A percentile compares a stretch with the other conserved stretches of the same genome.
Conservation (phyloP, 441 rosid species). For the Syzygium syzygioides region DNA sequence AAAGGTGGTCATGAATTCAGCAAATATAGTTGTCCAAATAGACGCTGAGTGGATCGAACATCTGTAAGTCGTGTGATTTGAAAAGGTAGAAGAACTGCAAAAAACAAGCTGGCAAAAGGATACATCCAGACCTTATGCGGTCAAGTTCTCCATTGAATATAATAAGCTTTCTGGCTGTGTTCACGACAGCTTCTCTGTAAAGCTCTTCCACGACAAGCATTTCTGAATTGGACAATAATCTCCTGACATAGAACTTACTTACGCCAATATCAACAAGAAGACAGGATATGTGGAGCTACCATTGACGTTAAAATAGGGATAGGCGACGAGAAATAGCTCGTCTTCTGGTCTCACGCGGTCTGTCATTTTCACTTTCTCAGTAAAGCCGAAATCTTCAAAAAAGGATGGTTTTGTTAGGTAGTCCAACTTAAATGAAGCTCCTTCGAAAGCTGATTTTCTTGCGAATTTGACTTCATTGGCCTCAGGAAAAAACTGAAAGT, state of each 20-base stretch:
- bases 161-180: slow-evolving; percentile 57
- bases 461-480: slow-evolving; percentile 87
- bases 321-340: slow-evolving; percentile 71
- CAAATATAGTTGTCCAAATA: background rate
- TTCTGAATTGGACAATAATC: slow-evolving; percentile 39
- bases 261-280: slow-evolving; percentile 1
- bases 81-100: background rate
- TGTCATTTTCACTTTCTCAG: slow-evolving; percentile 70
- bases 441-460: slow-evolving; percentile 58
- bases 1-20: background rate
- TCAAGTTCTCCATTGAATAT: slow-evolving; percentile 95
- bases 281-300: slow-evolving; percentile 34
- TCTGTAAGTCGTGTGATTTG: background rate
- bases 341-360: slow-evolving; percentile 83
- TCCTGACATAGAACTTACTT: slow-evolving; percentile 2
- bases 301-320: slow-evolving; percentile 91
- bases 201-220: slow-evolving; percentile 99
- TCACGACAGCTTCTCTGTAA: slow-evolving; percentile 70
- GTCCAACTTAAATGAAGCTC: slow-evolving; percentile 77
- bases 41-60: background rate
- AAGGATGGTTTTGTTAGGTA: slow-evolving; percentile 89
- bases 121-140: slow-evolving; percentile 96
- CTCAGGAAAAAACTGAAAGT: slow-evolving; percentile 83
- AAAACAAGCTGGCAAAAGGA: slow-evolving; percentile 37
- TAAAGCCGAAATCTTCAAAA: slow-evolving; percentile 82